A percentile compares a stretch with the other conserved stretches of the same genome.
phyloP scores from a whole-genome alignment of 2,329 filamentous ascomycete genomes.

The Pestalotiopsis sp. region DNA sequence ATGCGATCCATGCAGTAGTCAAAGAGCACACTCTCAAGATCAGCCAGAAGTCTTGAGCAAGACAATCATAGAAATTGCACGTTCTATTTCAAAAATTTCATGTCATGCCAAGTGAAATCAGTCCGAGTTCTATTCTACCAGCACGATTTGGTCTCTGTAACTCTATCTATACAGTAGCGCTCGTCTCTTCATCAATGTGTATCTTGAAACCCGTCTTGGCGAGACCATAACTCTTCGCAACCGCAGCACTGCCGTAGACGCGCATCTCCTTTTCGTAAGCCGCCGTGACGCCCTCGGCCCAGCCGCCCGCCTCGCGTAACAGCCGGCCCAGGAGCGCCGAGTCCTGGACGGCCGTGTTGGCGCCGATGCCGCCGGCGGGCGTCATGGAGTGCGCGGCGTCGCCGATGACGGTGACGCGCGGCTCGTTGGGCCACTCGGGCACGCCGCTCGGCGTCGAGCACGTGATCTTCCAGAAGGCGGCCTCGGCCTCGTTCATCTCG shows the following conservation, averaged over 20 bases:
- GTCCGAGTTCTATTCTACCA: neutral
- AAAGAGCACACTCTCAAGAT: no score
- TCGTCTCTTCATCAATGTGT: slow-evolving; percentile 43
- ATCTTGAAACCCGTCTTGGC: slow-evolving; percentile 47
- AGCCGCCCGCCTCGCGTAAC: slow-evolving; percentile 54
- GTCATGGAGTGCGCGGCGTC: slow-evolving; percentile 62
- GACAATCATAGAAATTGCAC: no score
- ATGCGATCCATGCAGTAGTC: no score
- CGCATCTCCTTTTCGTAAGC: slow-evolving; percentile 65
- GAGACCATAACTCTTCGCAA: slow-evolving; percentile 52
- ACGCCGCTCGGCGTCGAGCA: slow-evolving; percentile 62
- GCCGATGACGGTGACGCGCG: slow-evolving; percentile 59
- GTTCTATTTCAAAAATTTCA: neutral
- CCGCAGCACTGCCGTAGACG: slow-evolving; percentile 58
- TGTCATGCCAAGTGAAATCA: neutral
- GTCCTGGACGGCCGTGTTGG: slow-evolving; percentile 58
- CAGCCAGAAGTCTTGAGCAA: no score
- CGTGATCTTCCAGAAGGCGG: slow-evolving; percentile 69
- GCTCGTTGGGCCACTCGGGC: slow-evolving; percentile 60
- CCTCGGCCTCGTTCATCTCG: slow-evolving; percentile 55
- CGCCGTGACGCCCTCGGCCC: slow-evolving; percentile 52
- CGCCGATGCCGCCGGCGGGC: slow-evolving; percentile 56
- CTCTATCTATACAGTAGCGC: slow-evolving; percentile 2
- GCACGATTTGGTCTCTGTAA: neutral
- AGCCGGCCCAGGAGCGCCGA: slow-evolving; percentile 55